phyloP scores from a whole-genome alignment of 306 rosid genomes.

The Glycine latifolia region DNA sequence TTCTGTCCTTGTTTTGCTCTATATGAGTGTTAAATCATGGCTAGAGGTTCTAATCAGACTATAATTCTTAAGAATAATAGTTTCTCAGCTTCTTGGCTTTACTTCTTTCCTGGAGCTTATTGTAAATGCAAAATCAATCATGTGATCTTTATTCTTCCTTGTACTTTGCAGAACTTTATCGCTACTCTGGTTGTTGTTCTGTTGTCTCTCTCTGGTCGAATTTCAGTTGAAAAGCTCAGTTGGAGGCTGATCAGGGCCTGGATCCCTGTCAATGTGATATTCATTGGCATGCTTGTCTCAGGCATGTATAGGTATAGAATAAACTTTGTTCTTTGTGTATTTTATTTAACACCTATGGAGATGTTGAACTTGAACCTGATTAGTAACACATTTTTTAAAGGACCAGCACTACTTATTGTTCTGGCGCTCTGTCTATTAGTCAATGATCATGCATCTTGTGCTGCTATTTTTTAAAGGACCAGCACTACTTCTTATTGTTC shows the following conservation, averaged over 20 bases:
- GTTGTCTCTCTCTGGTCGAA: slow-evolving; percentile 64
- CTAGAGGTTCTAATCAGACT: not conserved
- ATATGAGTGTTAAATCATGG: slow-evolving; percentile 13
- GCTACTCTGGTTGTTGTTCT: slow-evolving; percentile 70
- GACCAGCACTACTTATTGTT: slow-evolving; percentile 19
- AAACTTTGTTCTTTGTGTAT: not conserved
- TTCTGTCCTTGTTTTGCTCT: not conserved
- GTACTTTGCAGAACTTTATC: slow-evolving; percentile 75
- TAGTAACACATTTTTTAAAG: slow-evolving; percentile 28
- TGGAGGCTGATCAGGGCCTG: slow-evolving; percentile 87
- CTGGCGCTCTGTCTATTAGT: slow-evolving; percentile 6
- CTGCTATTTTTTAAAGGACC: slow-evolving; percentile 26
- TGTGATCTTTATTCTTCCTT: slow-evolving; percentile 26
- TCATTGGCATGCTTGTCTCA: slow-evolving; percentile 88
- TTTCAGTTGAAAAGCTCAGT: slow-evolving; percentile 72
- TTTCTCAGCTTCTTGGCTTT: slow-evolving; percentile 3
- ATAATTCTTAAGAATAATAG: not conserved
- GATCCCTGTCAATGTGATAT: slow-evolving; percentile 90
- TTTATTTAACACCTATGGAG: slow-evolving; percentile 13
- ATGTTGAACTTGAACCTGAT: slow-evolving; percentile 9
- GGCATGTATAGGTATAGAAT: slow-evolving; percentile 85
- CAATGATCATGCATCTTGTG: slow-evolving; percentile 19
- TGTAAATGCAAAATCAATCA: slow-evolving; percentile 24
- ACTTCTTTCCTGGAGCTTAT: slow-evolving; percentile 24
- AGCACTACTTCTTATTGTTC: slow-evolving; percentile 19